Conservation (phyloP, 495 filamentous ascomycete species). For the Hypoxylon lienhwacheense region DNA sequence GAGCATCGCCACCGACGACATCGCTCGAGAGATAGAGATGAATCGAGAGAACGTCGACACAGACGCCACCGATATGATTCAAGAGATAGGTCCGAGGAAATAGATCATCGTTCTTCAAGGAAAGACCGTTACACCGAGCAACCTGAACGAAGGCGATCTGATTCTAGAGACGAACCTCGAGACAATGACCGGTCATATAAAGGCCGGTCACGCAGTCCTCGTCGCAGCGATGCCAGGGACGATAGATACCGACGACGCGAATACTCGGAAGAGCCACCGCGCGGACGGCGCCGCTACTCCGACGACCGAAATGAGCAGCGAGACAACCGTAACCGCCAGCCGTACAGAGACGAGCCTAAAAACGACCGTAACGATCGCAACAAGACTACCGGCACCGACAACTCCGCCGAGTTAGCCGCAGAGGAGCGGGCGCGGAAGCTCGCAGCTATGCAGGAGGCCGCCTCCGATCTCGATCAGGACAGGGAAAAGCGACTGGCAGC, state of each 20-base stretch:
- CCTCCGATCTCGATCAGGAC: constrained; percentile 72
- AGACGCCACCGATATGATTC: constrained; percentile 40
- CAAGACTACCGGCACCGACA: neutral
- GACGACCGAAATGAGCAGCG: constrained; percentile 19
- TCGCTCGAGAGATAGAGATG: constrained; percentile 45
- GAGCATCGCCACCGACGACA: constrained; percentile 56
- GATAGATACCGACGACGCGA: constrained; percentile 33
- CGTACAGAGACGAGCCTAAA: constrained; percentile 21
- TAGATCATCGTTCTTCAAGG: constrained; percentile 41
- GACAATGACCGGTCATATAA: constrained; percentile 30
- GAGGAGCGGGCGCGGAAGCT: constrained; percentile 68
- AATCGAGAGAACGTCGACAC: constrained; percentile 45
- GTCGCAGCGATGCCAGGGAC: constrained; percentile 35
- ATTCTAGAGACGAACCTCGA: constrained; percentile 28
- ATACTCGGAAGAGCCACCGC: constrained; percentile 31
- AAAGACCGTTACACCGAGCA: constrained; percentile 24
- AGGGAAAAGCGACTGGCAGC: constrained; percentile 71
- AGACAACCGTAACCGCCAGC: constrained; percentile 17
- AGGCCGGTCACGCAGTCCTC: constrained; percentile 40
- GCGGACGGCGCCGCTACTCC: constrained; percentile 17
- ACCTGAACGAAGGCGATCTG: constrained; percentile 24
- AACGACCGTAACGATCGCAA: neutral
- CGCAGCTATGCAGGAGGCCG: constrained; percentile 85
- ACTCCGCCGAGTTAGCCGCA: constrained; percentile 39
- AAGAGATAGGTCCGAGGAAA: constrained; percentile 37